Base-by-base conservation (phyloP, 306 rosid genomes). In the Hippophae rhamnoides region DNA sequence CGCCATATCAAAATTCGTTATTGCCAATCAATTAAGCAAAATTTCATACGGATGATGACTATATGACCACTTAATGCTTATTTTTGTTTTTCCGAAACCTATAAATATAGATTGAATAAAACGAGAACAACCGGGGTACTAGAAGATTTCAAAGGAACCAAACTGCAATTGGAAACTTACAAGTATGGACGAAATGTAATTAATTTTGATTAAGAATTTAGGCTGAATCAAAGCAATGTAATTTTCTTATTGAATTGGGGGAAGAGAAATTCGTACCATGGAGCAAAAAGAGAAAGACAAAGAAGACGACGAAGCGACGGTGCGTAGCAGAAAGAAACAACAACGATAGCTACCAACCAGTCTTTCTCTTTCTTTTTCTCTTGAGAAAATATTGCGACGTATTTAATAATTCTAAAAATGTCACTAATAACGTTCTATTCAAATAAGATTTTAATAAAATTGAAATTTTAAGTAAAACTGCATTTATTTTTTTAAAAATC, bases 1-100 rank as follows among this genome's bases (percentile, higher is more conserved):
- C 63, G 96, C 76, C 98, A 92, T 92, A 67, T 47, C 62, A 23
- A 60, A 43, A 46, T 50, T 66, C 13, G 63, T 74, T 66, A 70
- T 54, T 58, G 47, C 72, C 71, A 69, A 54, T 59, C 52, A 47
- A 67, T 61, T 38, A 49, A 73, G 63, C 58, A 69, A 65, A 23
- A 9, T 62, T 43, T n/a, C 69, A 58, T 73, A 27, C 10, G 9
- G 43, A 42, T 47, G 26, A 59, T 9, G 52, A 23, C 65, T 27
- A 44, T 18, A 43, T 31, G 25, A 8, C 43, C 9, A 27, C 10
- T 18, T 8, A 42, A 7, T n/a, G 45, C 53, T 23, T 13, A 3
- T 13, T 49, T 49, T 49, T 49, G 53, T 11, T 49, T 49, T 49
- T 13, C 13, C 3, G 13, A 46, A 9, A 9, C 53, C 52, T 23